Percentiles rank a stretch among this genome's conserved stretches.
Conservation (phyloP, 2,329 filamentous ascomycete species). For the Fusarium concolor region DNA sequence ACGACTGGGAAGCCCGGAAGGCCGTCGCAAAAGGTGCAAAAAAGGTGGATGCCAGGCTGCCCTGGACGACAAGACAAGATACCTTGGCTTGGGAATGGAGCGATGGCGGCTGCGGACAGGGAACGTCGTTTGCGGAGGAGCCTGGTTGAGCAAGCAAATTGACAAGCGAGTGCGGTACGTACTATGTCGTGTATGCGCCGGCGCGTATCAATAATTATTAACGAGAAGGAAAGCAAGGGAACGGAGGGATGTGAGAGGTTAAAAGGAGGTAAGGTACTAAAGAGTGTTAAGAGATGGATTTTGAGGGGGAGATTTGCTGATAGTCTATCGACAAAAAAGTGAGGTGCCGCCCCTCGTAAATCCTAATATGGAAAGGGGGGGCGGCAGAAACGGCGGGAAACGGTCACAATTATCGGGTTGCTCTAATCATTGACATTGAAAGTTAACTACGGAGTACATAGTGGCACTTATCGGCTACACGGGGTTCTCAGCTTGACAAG, state of each 20-base stretch:
- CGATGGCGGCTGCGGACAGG: conserved; percentile 12
- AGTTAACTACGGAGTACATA: background rate
- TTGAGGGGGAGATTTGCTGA: conserved; percentile 35
- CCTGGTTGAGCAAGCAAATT: conserved; percentile 23
- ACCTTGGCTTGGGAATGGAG: conserved; percentile 25
- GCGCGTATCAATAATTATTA: conserved; percentile 10
- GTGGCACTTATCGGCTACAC: background rate
- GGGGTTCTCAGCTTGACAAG: background rate
- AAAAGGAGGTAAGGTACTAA: conserved; percentile 24
- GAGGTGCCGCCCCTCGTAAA: conserved; percentile 24
- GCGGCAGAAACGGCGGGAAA: conserved; percentile 29
- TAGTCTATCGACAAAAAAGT: conserved; percentile 27
- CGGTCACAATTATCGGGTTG: conserved; percentile 20
- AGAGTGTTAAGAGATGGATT: conserved; percentile 18
- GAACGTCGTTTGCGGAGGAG: conserved; percentile 33
- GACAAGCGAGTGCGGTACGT: conserved; percentile 19
- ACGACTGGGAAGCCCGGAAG: conserved; percentile 26
- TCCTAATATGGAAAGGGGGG: conserved; percentile 36
- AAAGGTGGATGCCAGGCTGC: conserved; percentile 26
- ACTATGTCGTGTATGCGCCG: conserved; percentile 17
- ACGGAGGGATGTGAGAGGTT: conserved; percentile 6
- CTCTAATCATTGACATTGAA: conserved; percentile 29
- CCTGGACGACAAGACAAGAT: conserved; percentile 28
- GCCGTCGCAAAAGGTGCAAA: conserved; percentile 23
- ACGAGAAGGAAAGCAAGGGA: conserved; percentile 19